Evolutionary conservation across 2,329 filamentous ascomycete species (phyloP).

Genomic region (Exophiala alcalophila): DNA sequence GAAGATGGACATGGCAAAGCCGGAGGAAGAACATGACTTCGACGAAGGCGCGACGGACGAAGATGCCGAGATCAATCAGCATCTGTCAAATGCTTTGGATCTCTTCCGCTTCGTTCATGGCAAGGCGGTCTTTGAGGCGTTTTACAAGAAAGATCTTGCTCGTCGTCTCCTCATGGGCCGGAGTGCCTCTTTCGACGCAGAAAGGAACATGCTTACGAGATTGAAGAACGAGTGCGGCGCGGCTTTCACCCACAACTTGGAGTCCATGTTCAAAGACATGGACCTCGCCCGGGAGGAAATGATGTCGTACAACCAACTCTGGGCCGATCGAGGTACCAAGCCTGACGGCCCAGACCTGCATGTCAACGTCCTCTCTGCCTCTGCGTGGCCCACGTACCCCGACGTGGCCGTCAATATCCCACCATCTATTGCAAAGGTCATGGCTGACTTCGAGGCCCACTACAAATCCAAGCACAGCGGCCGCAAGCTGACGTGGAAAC

Average conservation of each 20-base stretch:
- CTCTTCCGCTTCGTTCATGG: slow-evolving; percentile 96
- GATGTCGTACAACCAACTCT: slow-evolving; percentile 73
- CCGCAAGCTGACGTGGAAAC: slow-evolving; percentile 84
- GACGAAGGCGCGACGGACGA: slow-evolving; percentile 54
- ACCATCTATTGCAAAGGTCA: slow-evolving; percentile 67
- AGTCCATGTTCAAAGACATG: slow-evolving; percentile 99
- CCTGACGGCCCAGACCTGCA: slow-evolving; percentile 63
- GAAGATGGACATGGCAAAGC: slow-evolving; percentile 51
- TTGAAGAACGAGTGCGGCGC: slow-evolving; percentile 91
- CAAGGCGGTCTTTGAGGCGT: slow-evolving; percentile 96
- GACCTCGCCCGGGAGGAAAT: slow-evolving; percentile 92
- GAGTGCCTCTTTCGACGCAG: slow-evolving; percentile 90
- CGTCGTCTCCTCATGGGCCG: slow-evolving; percentile 84
- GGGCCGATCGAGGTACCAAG: slow-evolving; percentile 58
- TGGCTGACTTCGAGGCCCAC: slow-evolving; percentile 76
- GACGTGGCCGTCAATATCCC: slow-evolving; percentile 75
- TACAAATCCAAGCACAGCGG: slow-evolving; percentile 90
- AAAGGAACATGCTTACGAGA: slow-evolving; percentile 90
- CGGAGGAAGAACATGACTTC: slow-evolving; percentile 60
- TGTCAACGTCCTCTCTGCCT: slow-evolving; percentile 85
- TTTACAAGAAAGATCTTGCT: slow-evolving; percentile 97
- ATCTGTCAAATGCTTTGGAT: slow-evolving; percentile 88
- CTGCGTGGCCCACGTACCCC: slow-evolving; percentile 89
- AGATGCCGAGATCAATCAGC: slow-evolving; percentile 84
- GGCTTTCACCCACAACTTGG: slow-evolving; percentile 92